Evolutionary conservation across 352 stramenopile species (phyloP), one percentile per base, ranked within the genome.

Genomic region (Phytophthora melonis): DNA sequence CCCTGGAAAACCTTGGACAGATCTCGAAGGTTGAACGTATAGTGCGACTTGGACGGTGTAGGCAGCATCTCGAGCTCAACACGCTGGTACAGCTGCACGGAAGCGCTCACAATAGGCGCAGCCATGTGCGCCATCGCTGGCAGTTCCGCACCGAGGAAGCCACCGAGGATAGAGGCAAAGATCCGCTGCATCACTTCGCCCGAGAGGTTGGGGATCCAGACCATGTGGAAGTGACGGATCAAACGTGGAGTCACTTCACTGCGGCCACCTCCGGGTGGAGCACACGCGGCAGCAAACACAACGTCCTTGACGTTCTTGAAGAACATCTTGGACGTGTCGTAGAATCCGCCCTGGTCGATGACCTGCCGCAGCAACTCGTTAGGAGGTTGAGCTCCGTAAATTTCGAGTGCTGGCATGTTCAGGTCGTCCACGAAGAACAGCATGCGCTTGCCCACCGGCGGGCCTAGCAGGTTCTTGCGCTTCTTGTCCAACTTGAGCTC

Each of bases 21-120:
- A 78, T 98, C 94, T 7, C 95, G 89, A 34, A 98, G 78, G 62
- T 98, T 98, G 78, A 98, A 98, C 6, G 95, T 98, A 70, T 98
- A 98, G 68, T 98, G 90, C 5, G 90, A 97, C 78, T 97, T 97
- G 19, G 84, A 93, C 4, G 93, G 94, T 5, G 94, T 98, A 16
- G 94, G 94, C 13, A 98, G 77, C 87, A 98, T 88, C 45, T 97
- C 91, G 9, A 91, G 59, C 54, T 97, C 89, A 1, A 98, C 93
- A 9, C 82, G 83, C 41, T 97, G 84, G 58, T 98, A 98, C 2
- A 98, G 71, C 52, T 90, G 68, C 23, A 99, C 87, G 0, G 92
- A 98, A 16, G 91, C 93, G 41, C 87, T 81, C 3, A 98, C 95
- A 39, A 99, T 90, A 10, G 90, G 84, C 2, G 54, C 69, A 0